Evolutionary conservation across 176 grass and related monocot genomes (phyloP).

Genomic region (Tillandsia leiboldiana): DNA sequence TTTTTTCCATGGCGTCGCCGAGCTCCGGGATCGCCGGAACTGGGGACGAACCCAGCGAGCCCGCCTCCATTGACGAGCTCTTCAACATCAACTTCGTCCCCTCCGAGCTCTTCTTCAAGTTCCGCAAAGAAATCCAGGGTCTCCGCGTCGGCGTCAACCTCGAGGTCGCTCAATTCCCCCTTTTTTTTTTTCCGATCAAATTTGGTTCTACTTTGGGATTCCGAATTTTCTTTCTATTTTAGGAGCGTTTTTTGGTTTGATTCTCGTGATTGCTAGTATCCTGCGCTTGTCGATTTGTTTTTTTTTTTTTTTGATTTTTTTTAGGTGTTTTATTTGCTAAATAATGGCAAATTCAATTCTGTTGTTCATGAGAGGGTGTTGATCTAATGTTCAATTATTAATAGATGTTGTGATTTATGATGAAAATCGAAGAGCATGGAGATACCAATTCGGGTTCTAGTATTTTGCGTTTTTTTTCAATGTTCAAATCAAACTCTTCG

Average conservation of each 20-base stretch:
- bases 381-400: background rate
- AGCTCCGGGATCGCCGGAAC: slow-evolving; percentile 7
- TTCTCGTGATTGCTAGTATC: background rate
- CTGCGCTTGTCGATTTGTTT: too few relatives aligned
- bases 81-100: slow-evolving; percentile 85
- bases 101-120: slow-evolving; percentile 90
- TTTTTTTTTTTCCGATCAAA: background rate
- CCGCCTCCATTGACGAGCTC: slow-evolving; percentile 65
- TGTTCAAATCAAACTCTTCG: background rate
- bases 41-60: slow-evolving; percentile 28
- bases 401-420: background rate
- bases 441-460: background rate
- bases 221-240: background rate
- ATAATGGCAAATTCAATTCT: background rate
- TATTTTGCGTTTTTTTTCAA: background rate
- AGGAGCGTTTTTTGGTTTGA: background rate
- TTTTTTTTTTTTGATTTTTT: background rate
- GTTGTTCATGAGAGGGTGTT: background rate
- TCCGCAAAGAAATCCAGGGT: slow-evolving; percentile 78
- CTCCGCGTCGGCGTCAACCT: slow-evolving; percentile 84
- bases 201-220: background rate
- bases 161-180: slow-evolving; percentile 31
- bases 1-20: slow-evolving; percentile 28
- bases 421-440: background rate
- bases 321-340: background rate